These are phyloP conservation scores for Prunella vulgaris DNA, from an alignment of 257 asterid species.

Conservation along the genomic window DNA sequence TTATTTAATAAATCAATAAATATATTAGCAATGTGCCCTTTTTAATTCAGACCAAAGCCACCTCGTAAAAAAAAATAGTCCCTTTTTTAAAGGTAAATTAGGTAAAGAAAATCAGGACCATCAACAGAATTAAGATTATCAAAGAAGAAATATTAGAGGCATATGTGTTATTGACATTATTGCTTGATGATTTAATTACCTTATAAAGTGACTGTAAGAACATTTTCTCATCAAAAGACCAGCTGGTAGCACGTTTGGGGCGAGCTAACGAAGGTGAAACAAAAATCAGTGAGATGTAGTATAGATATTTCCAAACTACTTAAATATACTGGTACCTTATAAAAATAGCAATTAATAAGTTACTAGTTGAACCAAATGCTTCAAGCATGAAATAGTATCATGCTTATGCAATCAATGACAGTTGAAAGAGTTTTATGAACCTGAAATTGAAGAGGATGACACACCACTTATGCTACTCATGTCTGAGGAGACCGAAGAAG, in stretches of 20 bases:
- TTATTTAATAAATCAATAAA: no score
- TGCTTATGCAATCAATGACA: not conserved
- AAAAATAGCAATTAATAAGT: not conserved
- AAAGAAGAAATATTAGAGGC: no score
- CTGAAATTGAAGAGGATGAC: conserved; percentile 60
- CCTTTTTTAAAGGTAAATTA: no score
- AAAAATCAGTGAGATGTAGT: conserved; percentile 19
- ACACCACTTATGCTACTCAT: conserved; percentile 66
- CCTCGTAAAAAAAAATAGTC: no score
- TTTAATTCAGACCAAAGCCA: no score
- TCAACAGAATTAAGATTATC: no score
- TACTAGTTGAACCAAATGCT: not conserved
- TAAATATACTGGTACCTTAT: not conserved
- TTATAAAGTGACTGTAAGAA: conserved; percentile 78
- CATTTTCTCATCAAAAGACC: conserved; percentile 77
- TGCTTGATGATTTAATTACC: conserved; percentile 47
- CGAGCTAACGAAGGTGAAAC: conserved; percentile 42
- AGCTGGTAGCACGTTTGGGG: conserved; percentile 51
- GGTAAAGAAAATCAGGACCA: no score
- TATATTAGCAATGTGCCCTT: no score
- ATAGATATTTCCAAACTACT: not conserved
- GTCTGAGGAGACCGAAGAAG: conserved; percentile 75
- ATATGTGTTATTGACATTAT: no score
- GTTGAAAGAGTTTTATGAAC: conserved; percentile 29
- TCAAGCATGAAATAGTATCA: conserved; percentile 2